Conservation (phyloP, 495 filamentous ascomycete species). For the Hypoxylon fuscum region DNA sequence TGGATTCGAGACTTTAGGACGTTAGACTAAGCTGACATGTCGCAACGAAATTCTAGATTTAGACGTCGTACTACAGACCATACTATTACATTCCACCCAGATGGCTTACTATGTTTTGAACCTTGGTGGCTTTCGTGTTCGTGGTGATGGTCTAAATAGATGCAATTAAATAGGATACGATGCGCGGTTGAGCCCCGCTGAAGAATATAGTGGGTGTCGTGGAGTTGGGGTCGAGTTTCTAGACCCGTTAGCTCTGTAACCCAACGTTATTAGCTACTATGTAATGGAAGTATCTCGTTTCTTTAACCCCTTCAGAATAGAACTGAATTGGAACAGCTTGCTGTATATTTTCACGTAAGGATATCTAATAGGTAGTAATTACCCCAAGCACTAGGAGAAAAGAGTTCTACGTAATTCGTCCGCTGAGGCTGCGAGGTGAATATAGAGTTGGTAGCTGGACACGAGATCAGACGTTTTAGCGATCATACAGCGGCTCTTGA, state of each 20-base stretch:
- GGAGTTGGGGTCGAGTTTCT: neutral
- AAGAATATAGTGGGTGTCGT: neutral
- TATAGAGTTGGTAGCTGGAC: slow-evolving; percentile 11
- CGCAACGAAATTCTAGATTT: neutral
- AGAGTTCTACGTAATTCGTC: neutral
- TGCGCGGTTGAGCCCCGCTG: slow-evolving; percentile 19
- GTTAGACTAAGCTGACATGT: neutral
- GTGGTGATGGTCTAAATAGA: neutral
- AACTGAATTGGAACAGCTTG: too few relatives aligned
- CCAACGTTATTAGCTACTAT: neutral
- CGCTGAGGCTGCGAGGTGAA: slow-evolving; percentile 3
- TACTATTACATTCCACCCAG: too few relatives aligned
- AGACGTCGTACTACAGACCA: neutral
- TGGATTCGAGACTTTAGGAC: neutral
- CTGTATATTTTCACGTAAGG: neutral
- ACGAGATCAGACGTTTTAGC: slow-evolving; percentile 32
- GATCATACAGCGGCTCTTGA: slow-evolving; percentile 40
- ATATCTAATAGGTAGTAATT: neutral
- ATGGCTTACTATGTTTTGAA: too few relatives aligned
- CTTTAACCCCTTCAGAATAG: too few relatives aligned
- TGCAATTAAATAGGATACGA: slow-evolving; percentile 10
- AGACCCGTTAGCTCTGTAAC: slow-evolving; percentile 9
- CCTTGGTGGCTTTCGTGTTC: neutral
- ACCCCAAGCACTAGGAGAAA: neutral
- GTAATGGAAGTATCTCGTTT: too few relatives aligned